Percentiles rank a stretch among this genome's conserved stretches.
Evolutionary conservation across 768 basidiomycete genomes (phyloP).

Genomic region (Neoboletus brunneissimus): DNA sequence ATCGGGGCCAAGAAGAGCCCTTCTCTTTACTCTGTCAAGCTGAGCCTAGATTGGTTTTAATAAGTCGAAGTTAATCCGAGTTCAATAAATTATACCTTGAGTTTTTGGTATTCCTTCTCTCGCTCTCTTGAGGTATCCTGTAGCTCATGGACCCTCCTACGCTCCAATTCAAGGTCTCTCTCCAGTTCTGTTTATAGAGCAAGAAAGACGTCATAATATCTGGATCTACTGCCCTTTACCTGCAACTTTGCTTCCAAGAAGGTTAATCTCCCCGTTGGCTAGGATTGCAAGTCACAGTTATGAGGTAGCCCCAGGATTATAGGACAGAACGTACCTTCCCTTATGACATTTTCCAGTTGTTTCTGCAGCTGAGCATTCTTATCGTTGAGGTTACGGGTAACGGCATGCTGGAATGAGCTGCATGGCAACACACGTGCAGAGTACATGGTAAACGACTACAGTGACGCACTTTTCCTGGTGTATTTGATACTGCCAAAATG

Average conservation of each 20-base stretch:
- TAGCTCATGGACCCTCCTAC: constrained; percentile 67
- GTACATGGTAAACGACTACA: not conserved
- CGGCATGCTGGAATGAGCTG: constrained; percentile 75
- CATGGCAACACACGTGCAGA: constrained; percentile 2
- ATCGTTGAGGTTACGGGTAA: constrained; percentile 76
- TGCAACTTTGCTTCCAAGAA: constrained; percentile 65
- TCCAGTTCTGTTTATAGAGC: constrained; percentile 55
- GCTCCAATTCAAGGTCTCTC: constrained; percentile 77
- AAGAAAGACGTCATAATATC: not conserved
- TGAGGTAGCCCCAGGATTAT: not conserved
- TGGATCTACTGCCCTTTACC: constrained; percentile 38
- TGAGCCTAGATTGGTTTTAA: constrained; percentile 47
- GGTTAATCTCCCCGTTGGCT: constrained; percentile 77
- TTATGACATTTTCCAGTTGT: constrained; percentile 78
- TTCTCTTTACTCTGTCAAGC: constrained; percentile 81
- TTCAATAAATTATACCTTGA: constrained; percentile 51
- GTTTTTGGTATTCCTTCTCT: constrained; percentile 85
- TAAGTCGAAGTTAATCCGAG: not conserved
- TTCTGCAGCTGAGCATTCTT: constrained; percentile 82
- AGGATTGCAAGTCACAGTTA: not conserved
- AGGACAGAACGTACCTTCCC: constrained; percentile 58
- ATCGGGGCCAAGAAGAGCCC: constrained; percentile 59
- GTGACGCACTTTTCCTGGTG: constrained; percentile 72
- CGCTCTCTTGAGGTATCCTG: constrained; percentile 73
- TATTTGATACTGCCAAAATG: constrained; percentile 90